Percentiles rank a stretch among this genome's conserved stretches.
Conservation (phyloP, 129 eudicot species). For the Cynara cardunculus region DNA sequence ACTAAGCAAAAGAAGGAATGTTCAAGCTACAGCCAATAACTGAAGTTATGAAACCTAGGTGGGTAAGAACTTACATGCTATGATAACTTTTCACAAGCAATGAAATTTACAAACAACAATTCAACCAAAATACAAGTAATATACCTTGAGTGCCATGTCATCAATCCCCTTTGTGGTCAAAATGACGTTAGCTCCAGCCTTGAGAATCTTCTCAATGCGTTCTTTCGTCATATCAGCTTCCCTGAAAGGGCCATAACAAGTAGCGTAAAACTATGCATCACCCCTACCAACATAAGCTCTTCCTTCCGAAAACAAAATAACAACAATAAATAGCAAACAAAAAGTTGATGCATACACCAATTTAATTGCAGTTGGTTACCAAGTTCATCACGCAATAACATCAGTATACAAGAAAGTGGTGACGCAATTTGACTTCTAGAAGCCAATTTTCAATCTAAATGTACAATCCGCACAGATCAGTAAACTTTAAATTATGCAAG, state of each 20-base stretch:
- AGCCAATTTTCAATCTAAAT: neutral
- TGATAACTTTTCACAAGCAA: neutral
- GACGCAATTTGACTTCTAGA: neutral
- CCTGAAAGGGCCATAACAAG: constrained; percentile 31
- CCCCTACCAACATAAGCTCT: neutral
- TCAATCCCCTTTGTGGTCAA: constrained; percentile 97
- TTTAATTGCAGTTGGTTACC: neutral
- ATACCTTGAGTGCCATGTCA: constrained; percentile 98
- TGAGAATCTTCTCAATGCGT: constrained; percentile 86
- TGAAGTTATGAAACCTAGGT: neutral
- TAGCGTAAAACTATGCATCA: neutral
- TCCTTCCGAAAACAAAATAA: neutral
- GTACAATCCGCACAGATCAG: neutral
- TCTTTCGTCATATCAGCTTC: constrained; percentile 99
- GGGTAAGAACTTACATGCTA: neutral
- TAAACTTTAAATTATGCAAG: neutral
- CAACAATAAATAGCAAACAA: neutral
- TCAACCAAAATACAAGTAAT: neutral
- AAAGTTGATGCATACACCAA: neutral
- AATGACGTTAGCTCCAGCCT: constrained; percentile 97
- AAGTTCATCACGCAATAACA: neutral
- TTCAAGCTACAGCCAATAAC: neutral
- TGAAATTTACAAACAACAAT: neutral
- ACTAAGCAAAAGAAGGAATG: neutral
- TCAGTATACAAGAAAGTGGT: neutral